phyloP scores from a whole-genome alignment of 805 yeast species.

The Tetrapisispora namnaoensis region DNA sequence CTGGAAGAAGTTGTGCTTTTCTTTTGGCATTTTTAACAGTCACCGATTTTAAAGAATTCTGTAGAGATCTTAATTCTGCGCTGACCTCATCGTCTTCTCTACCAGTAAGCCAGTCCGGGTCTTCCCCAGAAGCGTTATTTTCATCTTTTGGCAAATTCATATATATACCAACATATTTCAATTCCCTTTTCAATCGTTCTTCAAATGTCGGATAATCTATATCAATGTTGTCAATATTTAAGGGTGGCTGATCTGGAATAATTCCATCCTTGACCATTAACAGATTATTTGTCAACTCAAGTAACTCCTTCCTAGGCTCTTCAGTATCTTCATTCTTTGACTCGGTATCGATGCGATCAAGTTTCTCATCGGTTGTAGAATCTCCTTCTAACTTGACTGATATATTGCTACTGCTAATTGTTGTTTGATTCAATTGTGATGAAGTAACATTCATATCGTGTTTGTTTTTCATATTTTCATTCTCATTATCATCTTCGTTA shows the following conservation, averaged over 20 bases:
- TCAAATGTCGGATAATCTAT: conserved; percentile 75
- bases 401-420: background rate
- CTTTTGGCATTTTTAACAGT: conserved; percentile 56
- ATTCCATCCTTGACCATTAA: conserved; percentile 17
- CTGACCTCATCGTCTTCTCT: conserved; percentile 93
- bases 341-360: conserved; percentile 12
- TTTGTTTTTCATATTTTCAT: background rate
- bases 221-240: conserved; percentile 37
- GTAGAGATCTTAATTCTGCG: conserved; percentile 68
- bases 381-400: background rate
- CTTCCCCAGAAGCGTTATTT: conserved; percentile 21
- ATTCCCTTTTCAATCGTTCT: conserved; percentile 77
- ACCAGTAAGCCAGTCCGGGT: conserved; percentile 56
- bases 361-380: background rate
- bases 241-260: conserved; percentile 37
- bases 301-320: conserved; percentile 8
- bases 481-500: background rate
- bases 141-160: conserved; percentile 41
- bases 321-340: background rate
- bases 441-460: conserved; percentile 2
- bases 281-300: conserved; percentile 16
- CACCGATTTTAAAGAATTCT: conserved; percentile 53
- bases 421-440: background rate
- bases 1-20: conserved; percentile 55
- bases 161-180: conserved; percentile 83